These are phyloP conservation scores for Sclerotinia sclerotiorum DNA, from an alignment of 2,329 filamentous ascomycete genomes.

Conservation along the genomic window DNA sequence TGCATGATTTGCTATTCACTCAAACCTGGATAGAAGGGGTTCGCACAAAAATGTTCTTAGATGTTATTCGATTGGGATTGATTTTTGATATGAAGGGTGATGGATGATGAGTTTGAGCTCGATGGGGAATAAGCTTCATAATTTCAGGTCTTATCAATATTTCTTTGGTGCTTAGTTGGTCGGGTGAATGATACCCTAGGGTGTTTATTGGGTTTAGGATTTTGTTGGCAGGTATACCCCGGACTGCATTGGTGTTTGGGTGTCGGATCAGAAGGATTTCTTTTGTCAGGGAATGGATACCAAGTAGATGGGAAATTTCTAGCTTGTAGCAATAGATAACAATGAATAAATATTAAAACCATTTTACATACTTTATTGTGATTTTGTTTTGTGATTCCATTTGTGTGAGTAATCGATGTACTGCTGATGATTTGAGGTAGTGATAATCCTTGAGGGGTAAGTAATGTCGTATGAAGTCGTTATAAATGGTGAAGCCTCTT, in stretches of 20 bases:
- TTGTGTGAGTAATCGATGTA: not conserved
- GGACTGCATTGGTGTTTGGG: not conserved
- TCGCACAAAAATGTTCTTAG: too few species aligned
- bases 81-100: not conserved
- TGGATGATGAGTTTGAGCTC: not conserved
- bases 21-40: too few species aligned
- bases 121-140: not conserved
- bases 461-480: too few species aligned
- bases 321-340: not conserved
- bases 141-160: not conserved
- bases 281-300: not conserved
- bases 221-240: not conserved
- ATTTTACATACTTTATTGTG: fast-evolving
- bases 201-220: not conserved
- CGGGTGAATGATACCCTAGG: not conserved
- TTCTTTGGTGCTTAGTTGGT: not conserved
- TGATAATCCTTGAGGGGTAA: fast-evolving
- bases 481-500: too few species aligned
- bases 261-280: not conserved
- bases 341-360: not conserved
- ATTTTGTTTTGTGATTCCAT: not conserved
- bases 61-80: not conserved
- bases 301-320: not conserved
- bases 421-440: not conserved
- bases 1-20: too few species aligned